These are phyloP conservation scores for Teunomyces barrocoloradensis DNA, from an alignment of 805 yeast genomes.

Conservation along the genomic window DNA sequence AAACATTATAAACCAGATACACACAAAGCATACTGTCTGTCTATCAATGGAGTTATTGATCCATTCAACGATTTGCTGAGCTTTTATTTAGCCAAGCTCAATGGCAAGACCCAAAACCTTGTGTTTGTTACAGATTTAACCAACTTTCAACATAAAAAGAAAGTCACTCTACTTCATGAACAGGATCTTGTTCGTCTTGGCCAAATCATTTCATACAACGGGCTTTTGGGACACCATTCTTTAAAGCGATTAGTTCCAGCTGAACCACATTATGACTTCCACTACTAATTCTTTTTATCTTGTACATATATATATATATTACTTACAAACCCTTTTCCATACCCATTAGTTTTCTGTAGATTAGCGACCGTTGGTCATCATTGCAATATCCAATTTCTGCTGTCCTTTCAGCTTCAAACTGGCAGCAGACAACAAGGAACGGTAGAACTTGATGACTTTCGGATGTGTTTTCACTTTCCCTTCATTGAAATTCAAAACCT, in stretches of 20 bases:
- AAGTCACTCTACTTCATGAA: background rate
- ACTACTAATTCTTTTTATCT: background rate
- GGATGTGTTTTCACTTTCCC: conserved; percentile 65
- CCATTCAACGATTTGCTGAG: conserved; percentile 18
- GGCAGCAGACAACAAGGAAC: conserved; percentile 40
- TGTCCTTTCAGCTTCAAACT: conserved; percentile 20
- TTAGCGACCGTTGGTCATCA: background rate
- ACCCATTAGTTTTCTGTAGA: background rate
- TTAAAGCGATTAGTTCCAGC: background rate
- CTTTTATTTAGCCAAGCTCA: conserved; percentile 16
- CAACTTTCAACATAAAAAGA: background rate
- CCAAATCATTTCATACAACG: conserved; percentile 16
- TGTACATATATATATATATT: conserved; percentile 4
- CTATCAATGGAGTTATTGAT: conserved; percentile 17
- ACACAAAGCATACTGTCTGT: background rate
- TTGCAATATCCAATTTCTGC: conserved; percentile 1
- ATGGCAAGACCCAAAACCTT: conserved; percentile 18
- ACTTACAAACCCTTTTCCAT: background rate
- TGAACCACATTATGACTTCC: background rate
- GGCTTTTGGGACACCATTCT: background rate
- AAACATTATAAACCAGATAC: background rate
- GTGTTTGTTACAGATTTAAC: conserved; percentile 11
- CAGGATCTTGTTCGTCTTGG: conserved; percentile 14
- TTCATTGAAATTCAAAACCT: conserved; percentile 69
- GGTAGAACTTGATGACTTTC: conserved; percentile 70